phyloP scores from a whole-genome alignment of 1,139 yeast genomes.

The Saccharomyces uvarum region DNA sequence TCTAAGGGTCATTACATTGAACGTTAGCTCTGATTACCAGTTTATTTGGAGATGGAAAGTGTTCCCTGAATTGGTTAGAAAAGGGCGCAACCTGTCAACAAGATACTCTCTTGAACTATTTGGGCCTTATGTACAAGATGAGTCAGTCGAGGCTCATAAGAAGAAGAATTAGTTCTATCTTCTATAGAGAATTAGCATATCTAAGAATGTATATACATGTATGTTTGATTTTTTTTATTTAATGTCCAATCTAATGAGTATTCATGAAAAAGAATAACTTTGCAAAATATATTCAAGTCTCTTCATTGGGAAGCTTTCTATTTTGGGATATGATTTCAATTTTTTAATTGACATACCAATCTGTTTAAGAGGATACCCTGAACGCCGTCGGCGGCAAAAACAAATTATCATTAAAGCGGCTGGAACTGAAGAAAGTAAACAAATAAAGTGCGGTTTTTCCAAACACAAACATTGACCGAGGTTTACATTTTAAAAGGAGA shows the following conservation, averaged over 20 bases:
- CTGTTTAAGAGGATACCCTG: background rate
- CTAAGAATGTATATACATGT: background rate
- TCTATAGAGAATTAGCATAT: background rate
- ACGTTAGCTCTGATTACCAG: conserved; percentile 44
- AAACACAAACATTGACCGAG: background rate
- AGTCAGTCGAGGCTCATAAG: background rate
- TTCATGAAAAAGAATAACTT: background rate
- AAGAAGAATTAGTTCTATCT: background rate
- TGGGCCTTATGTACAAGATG: conserved; percentile 5
- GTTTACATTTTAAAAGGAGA: background rate
- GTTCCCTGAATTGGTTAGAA: conserved; percentile 36
- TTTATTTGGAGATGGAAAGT: conserved; percentile 45
- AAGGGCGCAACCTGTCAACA: conserved; percentile 3
- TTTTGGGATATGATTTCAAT: background rate
- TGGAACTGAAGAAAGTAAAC: background rate
- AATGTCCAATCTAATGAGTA: background rate
- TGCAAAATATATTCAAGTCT: background rate
- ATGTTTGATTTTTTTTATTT: background rate
- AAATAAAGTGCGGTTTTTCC: background rate
- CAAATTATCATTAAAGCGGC: background rate
- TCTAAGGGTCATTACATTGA: conserved; percentile 52
- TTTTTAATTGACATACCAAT: background rate
- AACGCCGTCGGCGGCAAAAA: background rate
- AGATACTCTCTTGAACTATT: conserved; percentile 3
- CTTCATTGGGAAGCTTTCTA: too few species aligned